These are phyloP conservation scores for Aspergillus bertholletiae DNA, from an alignment of 495 filamentous ascomycete genomes.

Conservation along the genomic window DNA sequence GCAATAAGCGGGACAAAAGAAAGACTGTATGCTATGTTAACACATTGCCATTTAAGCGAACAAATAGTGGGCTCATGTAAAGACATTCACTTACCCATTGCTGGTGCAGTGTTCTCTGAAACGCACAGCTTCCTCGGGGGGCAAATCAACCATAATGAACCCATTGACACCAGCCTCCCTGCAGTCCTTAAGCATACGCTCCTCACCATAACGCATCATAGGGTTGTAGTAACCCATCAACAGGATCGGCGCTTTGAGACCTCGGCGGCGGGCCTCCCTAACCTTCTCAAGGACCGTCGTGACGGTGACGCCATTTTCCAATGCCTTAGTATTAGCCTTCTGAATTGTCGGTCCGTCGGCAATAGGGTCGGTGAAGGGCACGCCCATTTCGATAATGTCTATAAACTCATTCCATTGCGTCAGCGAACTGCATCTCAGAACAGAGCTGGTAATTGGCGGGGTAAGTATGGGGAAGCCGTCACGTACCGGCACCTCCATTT, in stretches of 20 bases:
- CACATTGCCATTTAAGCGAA: background rate
- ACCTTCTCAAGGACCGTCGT: slow-evolving; percentile 74
- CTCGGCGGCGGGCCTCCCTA: slow-evolving; percentile 66
- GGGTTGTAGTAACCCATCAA: slow-evolving; percentile 99
- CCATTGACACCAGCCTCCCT: slow-evolving; percentile 87
- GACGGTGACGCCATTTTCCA: slow-evolving; percentile 85
- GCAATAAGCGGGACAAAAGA: slow-evolving; percentile 96
- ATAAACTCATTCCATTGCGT: background rate
- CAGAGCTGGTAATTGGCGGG: background rate
- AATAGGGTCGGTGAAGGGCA: slow-evolving; percentile 98
- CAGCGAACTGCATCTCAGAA: background rate
- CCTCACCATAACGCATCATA: slow-evolving; percentile 87
- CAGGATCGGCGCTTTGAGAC: slow-evolving; percentile 76
- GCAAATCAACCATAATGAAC: slow-evolving; percentile 96
- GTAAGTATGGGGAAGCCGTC: background rate
- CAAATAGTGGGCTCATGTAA: background rate
- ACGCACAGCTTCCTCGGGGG: slow-evolving; percentile 91
- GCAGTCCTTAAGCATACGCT: slow-evolving; percentile 79
- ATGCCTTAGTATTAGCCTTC: slow-evolving; percentile 81
- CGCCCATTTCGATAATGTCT: slow-evolving; percentile 53
- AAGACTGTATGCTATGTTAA: slow-evolving; percentile 47
- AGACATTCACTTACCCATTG: slow-evolving; percentile 52
- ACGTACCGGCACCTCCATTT: slow-evolving; percentile 83
- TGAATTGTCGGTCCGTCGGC: slow-evolving; percentile 95
- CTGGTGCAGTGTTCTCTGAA: slow-evolving; percentile 83